Conservation (phyloP, 164 flowering plant genomes). For the Berberis thunbergii region DNA sequence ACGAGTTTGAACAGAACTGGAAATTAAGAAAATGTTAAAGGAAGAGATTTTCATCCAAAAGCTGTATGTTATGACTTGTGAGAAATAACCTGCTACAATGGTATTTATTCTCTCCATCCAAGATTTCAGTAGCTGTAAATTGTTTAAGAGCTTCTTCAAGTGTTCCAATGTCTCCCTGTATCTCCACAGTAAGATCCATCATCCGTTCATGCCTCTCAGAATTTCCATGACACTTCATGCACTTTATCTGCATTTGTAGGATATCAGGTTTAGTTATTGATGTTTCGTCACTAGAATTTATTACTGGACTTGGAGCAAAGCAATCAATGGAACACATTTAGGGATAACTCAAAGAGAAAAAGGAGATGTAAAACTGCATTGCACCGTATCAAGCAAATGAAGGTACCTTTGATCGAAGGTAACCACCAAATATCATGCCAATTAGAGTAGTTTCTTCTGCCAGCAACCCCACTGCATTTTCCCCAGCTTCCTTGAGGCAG, state of each 20-base stretch:
- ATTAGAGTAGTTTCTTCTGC: constrained; percentile 71
- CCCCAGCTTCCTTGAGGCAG: constrained; percentile 62
- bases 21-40: no score
- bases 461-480: constrained; percentile 18
- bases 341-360: no score
- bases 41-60: no score
- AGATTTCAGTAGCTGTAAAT: constrained; percentile 64
- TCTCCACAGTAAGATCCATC: constrained; percentile 95
- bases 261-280: constrained; percentile 5
- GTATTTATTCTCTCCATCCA: constrained; percentile 95
- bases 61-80: background rate
- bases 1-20: no score
- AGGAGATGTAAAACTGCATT: no score
- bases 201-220: constrained; percentile 75
- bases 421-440: constrained; percentile 88
- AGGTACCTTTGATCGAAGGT: constrained; percentile 82
- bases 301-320: no score
- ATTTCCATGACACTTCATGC: constrained; percentile 70
- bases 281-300: background rate
- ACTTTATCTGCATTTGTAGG: constrained; percentile 49
- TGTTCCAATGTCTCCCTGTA: constrained; percentile 70
- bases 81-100: constrained; percentile 62
- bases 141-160: constrained; percentile 73
- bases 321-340: no score
- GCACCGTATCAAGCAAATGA: no score